These are phyloP conservation scores for Talaromyces piceae DNA, from an alignment of 2,329 filamentous ascomycete genomes.

Conservation along the genomic window DNA sequence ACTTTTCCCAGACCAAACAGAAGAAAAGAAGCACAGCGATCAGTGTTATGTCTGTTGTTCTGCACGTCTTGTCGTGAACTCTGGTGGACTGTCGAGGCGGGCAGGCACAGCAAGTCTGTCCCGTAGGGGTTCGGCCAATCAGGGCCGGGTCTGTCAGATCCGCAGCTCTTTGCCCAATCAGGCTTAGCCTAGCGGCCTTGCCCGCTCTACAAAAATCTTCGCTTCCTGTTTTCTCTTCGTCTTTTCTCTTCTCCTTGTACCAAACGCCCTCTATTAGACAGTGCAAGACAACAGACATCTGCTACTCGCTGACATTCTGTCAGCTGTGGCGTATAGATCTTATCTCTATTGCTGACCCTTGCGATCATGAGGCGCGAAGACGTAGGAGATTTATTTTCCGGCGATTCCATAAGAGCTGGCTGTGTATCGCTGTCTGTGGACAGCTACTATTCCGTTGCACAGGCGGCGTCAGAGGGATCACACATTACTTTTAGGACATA, in stretches of 20 bases:
- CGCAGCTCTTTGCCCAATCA: constrained; percentile 12
- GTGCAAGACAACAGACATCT: constrained; percentile 64
- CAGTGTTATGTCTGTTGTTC: background rate
- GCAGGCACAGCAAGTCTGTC: constrained; percentile 5
- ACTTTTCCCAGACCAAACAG: background rate
- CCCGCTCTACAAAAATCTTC: constrained; percentile 17
- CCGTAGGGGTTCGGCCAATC: constrained; percentile 8
- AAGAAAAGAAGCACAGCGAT: background rate
- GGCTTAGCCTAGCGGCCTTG: constrained; percentile 20
- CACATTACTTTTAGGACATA: constrained; percentile 45
- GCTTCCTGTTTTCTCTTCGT: constrained; percentile 13
- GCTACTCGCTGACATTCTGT: constrained; percentile 62
- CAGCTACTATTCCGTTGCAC: constrained; percentile 51
- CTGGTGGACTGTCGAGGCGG: background rate
- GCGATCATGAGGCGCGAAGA: constrained; percentile 57
- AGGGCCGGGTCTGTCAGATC: background rate
- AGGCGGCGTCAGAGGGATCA: constrained; percentile 79
- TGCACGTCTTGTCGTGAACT: background rate
- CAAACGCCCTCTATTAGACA: constrained; percentile 71
- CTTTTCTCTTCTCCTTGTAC: constrained; percentile 33
- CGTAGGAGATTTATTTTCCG: constrained; percentile 27
- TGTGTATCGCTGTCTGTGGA: constrained; percentile 43
- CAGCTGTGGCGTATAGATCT: constrained; percentile 43
- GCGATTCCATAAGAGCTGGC: constrained; percentile 66
- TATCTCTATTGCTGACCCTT: constrained; percentile 56